Evolutionary conservation across 2,329 filamentous ascomycete genomes (phyloP), one percentile per base, ranked within the genome.

Genomic region (Cladosporium cucumerinum): DNA sequence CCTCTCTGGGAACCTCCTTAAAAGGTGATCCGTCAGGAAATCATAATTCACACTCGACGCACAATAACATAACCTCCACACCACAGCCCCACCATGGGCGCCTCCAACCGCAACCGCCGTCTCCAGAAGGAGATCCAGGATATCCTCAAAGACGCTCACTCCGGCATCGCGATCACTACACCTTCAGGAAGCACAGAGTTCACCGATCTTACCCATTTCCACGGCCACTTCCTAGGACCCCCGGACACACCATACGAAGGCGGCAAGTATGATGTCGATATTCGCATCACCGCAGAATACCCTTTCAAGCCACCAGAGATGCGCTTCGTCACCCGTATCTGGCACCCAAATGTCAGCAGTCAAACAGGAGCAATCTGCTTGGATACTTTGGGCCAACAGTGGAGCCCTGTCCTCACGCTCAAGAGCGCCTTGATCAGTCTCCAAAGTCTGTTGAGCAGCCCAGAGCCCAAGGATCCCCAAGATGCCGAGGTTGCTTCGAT

Each of bases 351-450:
- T 75, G 87, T 99, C 80, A 96, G 91, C 83, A 65, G 60, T 12
- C 68, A 98, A 92, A 76, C 74, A 1, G 95, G 95, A 64, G 94
- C 93, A 28, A 99, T 99, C 76, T 99, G 95, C 75, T 87, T 99
- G 63, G 95, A 99, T 76, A 98, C 93, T 0, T 85, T 99, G 18
- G 89, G 90, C 11, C 86, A 86, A 14, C 92, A 91, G 71, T 99
- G 95, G 95, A 97, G 94, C 6, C 95, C 95, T 0, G 93, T 99
- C 26, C 86, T 97, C 67, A 99, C 94, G 16, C 94, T 99, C 78
- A 98, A 97, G 80, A 96, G 92, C 23, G 92, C 94, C 43, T 86
- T 99, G 54, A 88, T 99, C 66, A 97, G 93, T 30, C 84, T 99
- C 34, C 93, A 97, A 77, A 94, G 93, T 70, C 87, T 99, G 21